Base-by-base conservation (phyloP, 768 basidiomycete species). In the Boletus reticuloceps region DNA sequence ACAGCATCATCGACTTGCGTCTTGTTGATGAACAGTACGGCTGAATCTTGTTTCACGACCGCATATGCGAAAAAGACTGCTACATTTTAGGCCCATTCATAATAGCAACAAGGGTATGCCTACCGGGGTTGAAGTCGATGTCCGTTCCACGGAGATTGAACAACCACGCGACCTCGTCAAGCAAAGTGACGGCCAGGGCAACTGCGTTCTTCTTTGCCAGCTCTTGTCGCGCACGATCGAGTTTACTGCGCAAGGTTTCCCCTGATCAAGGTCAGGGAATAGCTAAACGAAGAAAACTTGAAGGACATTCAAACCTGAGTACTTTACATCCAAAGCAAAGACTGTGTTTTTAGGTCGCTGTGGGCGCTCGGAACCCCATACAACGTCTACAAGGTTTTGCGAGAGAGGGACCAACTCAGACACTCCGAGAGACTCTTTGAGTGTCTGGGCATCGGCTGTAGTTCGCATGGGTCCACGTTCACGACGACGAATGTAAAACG, bases 121-220 rank as follows among this genome's bases (percentile, higher is more conserved):
- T 58, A 79, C 84, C 84, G 5, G 87, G 87, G 57, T 97, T 98
- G 73, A 81, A 98, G 34, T 86, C 85, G 64, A 98, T 95, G 67
- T 98, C 96, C 3, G 85, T 82, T 1, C 94, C 95, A 58, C 96
- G 86, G 32, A 99, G 76, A 70, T 98, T 95, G 74, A 93, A 91
- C 38, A 94, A 67, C 94, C 94, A 98, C 1, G 93, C 94, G 47
- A 96, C 84, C 69, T 98, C 96, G 69, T 98, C 96, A 20, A 98
- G 81, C 79, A 88, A 85, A n/a, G 80, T 88, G 5, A 98, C 81
- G 1, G 96, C 85, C 40, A 91, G 70, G 2, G 89, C 93, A 59
- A 75, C 68, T 2, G 72, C 74, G 4, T 75, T 71, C 55, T 78
- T 75, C 64, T 85, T 80, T n/a, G 73, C 74, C 51, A 96, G 60